Conservation (phyloP, 345 rosid species). For the Gossypium australe region DNA sequence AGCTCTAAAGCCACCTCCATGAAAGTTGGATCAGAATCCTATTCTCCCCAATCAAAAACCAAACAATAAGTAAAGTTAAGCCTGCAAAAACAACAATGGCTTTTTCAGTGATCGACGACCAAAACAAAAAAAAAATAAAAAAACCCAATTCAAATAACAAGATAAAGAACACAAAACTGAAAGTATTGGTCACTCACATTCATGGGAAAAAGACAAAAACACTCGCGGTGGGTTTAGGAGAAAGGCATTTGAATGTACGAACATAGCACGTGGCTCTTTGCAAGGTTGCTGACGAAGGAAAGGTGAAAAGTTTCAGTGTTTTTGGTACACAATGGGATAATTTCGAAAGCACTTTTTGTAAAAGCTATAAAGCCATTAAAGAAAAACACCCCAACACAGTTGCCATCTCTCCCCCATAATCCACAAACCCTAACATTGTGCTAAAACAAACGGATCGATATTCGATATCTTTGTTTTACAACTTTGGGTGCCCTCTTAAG, state of each 20-base stretch:
- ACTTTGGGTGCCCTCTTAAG: not conserved
- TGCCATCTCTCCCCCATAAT: not conserved
- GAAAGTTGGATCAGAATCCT: not conserved
- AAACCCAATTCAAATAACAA: conserved; percentile 14
- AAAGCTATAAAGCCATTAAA: not conserved
- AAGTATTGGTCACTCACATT: not conserved
- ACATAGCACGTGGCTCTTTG: conserved; percentile 13
- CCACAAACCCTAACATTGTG: not conserved
- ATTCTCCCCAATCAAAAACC: not conserved
- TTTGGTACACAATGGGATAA: conserved; percentile 4
- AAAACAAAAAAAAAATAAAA: not conserved
- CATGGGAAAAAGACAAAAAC: not conserved
- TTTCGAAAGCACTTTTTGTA: not conserved
- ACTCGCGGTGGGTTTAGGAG: not conserved
- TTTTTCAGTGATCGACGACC: not conserved
- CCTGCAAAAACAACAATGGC: conserved; percentile 7
- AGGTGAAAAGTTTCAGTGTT: not conserved
- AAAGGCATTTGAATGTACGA: not conserved
- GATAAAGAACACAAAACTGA: not conserved
- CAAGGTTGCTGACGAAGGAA: conserved; percentile 7
- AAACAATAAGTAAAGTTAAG: not conserved
- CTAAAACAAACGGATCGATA: not conserved
- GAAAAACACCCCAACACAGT: not conserved
- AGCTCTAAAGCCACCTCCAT: conserved; percentile 19
- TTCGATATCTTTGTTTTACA: not conserved